Percentiles rank a stretch among this genome's conserved stretches.
These are phyloP conservation scores for Glycine latifolia DNA, from an alignment of 306 rosid genomes.

Conservation along the genomic window DNA sequence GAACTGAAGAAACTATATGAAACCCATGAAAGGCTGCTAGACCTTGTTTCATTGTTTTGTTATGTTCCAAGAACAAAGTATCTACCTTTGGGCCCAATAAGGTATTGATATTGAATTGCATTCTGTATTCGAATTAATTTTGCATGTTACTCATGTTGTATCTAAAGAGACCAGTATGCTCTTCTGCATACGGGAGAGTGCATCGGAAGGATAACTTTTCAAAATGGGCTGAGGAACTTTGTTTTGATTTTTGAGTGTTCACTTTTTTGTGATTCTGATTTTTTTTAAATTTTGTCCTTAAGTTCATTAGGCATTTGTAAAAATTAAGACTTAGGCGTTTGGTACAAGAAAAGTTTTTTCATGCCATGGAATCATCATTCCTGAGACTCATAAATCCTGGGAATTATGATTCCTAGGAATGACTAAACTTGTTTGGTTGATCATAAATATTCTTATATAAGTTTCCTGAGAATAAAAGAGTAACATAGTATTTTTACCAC, in stretches of 20 bases:
- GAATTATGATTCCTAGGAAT: no score
- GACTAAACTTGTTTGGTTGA: no score
- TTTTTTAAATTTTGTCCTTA: neutral
- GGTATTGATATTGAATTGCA: conserved; percentile 60
- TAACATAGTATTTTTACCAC: no score
- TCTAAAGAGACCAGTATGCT: conserved; percentile 26
- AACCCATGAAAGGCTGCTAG: conserved; percentile 93
- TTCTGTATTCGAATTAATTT: conserved; percentile 34
- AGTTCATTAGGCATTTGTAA: conserved; percentile 27
- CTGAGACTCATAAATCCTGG: no score
- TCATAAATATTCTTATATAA: no score
- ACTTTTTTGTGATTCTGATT: conserved; percentile 6
- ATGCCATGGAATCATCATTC: no score
- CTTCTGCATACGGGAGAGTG: neutral
- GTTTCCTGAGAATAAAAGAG: no score
- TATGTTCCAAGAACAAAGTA: conserved; percentile 93
- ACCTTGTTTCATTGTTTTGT: conserved; percentile 95
- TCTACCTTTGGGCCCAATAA: conserved; percentile 97
- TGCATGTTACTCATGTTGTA: conserved; percentile 38
- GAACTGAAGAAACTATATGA: conserved; percentile 92
- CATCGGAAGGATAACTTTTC: neutral
- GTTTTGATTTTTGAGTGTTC: conserved; percentile 17
- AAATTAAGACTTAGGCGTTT: neutral
- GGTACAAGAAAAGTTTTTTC: no score
- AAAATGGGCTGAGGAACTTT: conserved; percentile 11